Percentiles rank a stretch among this genome's conserved stretches.
Evolutionary conservation across 2,329 filamentous ascomycete genomes (phyloP).

Genomic region (Colletotrichum orbiculare): DNA sequence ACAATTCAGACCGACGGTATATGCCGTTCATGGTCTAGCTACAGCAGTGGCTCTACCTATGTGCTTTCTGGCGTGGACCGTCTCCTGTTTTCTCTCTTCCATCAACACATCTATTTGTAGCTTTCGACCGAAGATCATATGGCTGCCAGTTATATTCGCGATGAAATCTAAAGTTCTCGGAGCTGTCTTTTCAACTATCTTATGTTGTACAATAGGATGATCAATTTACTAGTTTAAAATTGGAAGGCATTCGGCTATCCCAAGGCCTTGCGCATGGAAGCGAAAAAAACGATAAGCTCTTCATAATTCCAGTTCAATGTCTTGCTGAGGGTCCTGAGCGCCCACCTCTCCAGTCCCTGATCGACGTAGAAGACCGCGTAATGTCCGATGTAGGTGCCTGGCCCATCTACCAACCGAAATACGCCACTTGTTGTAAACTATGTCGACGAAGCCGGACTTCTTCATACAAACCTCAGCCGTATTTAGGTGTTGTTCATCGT

Average conservation of each 20-base stretch:
- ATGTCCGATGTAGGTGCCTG: conserved; percentile 28
- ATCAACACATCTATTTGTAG: neutral
- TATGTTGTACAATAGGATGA: no score
- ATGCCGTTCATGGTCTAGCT: no score
- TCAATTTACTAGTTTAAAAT: no score
- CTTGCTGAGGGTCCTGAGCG: conserved; percentile 41
- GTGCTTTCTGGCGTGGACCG: no score
- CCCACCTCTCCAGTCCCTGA: conserved; percentile 44
- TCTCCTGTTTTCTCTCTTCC: no score
- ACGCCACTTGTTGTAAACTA: conserved; percentile 33
- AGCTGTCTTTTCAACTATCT: neutral
- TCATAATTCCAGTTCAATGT: conserved; percentile 43
- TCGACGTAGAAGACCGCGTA: conserved; percentile 41
- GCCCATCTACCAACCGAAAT: conserved; percentile 37
- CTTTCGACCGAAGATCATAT: conserved; percentile 24
- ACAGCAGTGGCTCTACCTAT: no score
- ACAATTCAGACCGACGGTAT: no score
- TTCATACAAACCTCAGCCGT: conserved; percentile 37
- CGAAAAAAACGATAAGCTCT: conserved; percentile 40
- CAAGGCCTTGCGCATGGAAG: conserved; percentile 36
- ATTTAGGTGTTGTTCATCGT: conserved; percentile 5
- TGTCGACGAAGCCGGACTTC: conserved; percentile 41
- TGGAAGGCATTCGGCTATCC: neutral
- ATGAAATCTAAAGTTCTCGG: neutral
- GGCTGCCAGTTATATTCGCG: neutral